These are phyloP conservation scores for Epichloe baconii DNA, from an alignment of 2,329 filamentous ascomycete genomes.

Conservation along the genomic window DNA sequence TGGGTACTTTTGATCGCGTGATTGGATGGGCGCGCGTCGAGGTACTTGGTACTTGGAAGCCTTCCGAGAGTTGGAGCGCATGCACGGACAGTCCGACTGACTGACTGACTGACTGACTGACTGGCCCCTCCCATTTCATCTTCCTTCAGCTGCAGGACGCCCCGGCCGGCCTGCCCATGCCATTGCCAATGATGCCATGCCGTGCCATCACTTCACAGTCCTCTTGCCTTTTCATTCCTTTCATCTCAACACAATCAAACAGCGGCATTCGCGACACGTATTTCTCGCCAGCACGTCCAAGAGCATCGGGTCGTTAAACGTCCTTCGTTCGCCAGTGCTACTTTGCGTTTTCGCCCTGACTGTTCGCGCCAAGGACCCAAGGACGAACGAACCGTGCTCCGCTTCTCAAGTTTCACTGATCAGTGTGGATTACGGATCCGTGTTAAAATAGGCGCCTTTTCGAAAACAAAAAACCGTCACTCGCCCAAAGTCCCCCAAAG, in stretches of 20 bases:
- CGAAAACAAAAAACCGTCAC: neutral
- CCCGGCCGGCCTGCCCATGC: neutral
- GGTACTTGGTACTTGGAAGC: too few species aligned
- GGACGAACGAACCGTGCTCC: neutral
- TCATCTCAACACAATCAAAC: constrained; percentile 3
- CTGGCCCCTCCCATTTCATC: too few species aligned
- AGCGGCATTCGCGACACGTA: constrained; percentile 1
- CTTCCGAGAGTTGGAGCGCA: too few species aligned
- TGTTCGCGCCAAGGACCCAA: neutral
- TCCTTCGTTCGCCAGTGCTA: neutral
- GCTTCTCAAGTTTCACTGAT: neutral
- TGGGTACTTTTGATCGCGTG: too few species aligned
- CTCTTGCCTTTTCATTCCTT: constrained; percentile 4
- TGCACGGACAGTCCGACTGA: too few species aligned
- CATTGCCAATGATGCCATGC: too few species aligned
- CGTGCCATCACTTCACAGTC: neutral
- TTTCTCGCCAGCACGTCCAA: neutral
- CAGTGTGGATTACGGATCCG: neutral
- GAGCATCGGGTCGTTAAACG: neutral
- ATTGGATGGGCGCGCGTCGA: too few species aligned
- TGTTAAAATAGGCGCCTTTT: neutral
- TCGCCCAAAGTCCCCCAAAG: too few species aligned
- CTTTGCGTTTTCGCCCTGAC: neutral
- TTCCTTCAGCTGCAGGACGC: too few species aligned
- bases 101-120: too few species aligned